Base-by-base conservation (phyloP, 2,329 filamentous ascomycete species). In the Ophioceras dolichostomum region DNA sequence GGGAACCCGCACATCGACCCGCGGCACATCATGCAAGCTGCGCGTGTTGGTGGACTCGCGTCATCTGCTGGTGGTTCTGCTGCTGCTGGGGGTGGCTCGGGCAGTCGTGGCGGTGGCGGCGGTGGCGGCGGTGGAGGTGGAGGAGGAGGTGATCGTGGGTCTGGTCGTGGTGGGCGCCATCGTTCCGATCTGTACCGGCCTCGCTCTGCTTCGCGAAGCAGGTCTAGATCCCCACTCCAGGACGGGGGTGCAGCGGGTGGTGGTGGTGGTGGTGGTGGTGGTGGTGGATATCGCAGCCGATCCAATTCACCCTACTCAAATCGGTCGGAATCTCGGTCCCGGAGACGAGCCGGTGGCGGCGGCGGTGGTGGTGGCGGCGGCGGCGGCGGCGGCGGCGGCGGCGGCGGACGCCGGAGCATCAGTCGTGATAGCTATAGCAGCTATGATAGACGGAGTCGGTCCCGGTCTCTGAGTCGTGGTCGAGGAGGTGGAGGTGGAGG, bases 121-220 rank as follows among this genome's bases (percentile, higher is more conserved):
- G 61, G 59, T 56, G 48, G 56, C 37, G 55, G 60, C 13, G 51
- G 57, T 36, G 52, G 57, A 20, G 56, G 57, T 20, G 54, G 55
- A 18, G 55, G 58, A 32, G 60, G 59, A 56, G 57, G 40, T 56
- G 54, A 30, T 48, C 48, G 32, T 56, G 49, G 47, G 5, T 48
- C 48, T 36, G 47, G 49, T 31, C 48, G 34, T 3, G 34, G 24
- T 16, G 24, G 34, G 17, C 16, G 19, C 24, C 28, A 36, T 19
- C 29, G 65, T 43, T 61, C 65, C 34, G 72, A 79, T 46, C 70
- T 67, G 20, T 83, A 81, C 52, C 68, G 77, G 5, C 78, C 77
- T n/a, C 64, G 66, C 19, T 74, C 74, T 1, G 50, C 62, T 6
- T 75, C 73, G 8, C 59, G 68, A 38, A 67, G 65, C 26, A 55